Percentiles rank a stretch among this genome's conserved stretches.
These are phyloP conservation scores for Microthyrium microscopicum DNA, from an alignment of 2,329 filamentous ascomycete species.

Conservation along the genomic window DNA sequence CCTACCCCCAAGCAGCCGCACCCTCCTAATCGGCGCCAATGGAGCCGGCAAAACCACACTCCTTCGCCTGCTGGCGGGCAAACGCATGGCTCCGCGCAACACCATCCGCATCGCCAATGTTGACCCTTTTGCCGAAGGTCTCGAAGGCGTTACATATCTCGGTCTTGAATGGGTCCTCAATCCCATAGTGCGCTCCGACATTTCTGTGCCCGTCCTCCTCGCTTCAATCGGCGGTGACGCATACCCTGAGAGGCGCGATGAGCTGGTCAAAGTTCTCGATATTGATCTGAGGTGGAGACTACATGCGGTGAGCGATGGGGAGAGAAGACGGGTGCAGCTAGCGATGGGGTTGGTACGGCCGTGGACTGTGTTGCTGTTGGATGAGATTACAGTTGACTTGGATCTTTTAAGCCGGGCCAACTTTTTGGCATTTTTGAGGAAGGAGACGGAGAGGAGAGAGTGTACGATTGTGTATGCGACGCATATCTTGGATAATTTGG, in stretches of 20 bases:
- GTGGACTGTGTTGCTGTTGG: slow-evolving; percentile 79
- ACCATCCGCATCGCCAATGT: slow-evolving; percentile 64
- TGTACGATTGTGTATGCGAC: slow-evolving; percentile 97
- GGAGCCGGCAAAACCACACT: slow-evolving; percentile 95
- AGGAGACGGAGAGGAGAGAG: slow-evolving; percentile 63
- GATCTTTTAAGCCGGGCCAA: slow-evolving; percentile 72
- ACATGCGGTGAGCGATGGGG: slow-evolving; percentile 88
- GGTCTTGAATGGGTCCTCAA: slow-evolving; percentile 97
- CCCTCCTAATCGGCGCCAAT: slow-evolving; percentile 84
- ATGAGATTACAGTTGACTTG: slow-evolving; percentile 94
- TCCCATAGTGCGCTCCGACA: slow-evolving; percentile 87
- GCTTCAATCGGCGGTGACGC: slow-evolving; percentile 70
- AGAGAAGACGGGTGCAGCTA: slow-evolving; percentile 78
- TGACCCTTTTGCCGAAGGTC: slow-evolving; percentile 78
- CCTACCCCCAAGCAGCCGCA: slow-evolving; percentile 69
- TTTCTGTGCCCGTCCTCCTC: slow-evolving; percentile 75
- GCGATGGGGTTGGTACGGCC: slow-evolving; percentile 89
- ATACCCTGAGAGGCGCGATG: slow-evolving; percentile 67
- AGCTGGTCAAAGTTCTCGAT: slow-evolving; percentile 75
- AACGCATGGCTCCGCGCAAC: slow-evolving; percentile 67
- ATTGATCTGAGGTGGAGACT: slow-evolving; percentile 88
- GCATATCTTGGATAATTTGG: slow-evolving; percentile 89
- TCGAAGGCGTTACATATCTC: slow-evolving; percentile 92
- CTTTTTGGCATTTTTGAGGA: slow-evolving; percentile 73
- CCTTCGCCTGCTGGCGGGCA: slow-evolving; percentile 82